Base-by-base conservation (phyloP, 257 asterid genomes). In the Cruciata laevipes region DNA sequence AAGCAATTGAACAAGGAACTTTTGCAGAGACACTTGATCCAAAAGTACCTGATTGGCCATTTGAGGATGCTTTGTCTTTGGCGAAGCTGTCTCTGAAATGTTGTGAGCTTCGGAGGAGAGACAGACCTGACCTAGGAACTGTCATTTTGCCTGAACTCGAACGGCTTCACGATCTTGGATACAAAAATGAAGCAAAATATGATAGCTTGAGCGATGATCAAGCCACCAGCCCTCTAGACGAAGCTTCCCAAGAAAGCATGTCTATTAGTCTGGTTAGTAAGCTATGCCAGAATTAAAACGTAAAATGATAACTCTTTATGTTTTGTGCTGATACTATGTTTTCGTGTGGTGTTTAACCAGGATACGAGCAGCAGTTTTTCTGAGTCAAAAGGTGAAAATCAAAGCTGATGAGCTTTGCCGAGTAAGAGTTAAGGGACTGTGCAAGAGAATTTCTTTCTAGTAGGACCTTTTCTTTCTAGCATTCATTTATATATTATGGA, bases 41-140 rank as follows among this genome's bases (percentile, higher is more conserved):
- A 52, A 73, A 76, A 10, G 92, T 93, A 63, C 44, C 68, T 1
- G 95, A 88, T 68, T 93, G 97, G 95, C 97, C 99, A 10, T 75
- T 86, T 30, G 87, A 86, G 78, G 97, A 85, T 72, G 84, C 95
- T 37, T 42, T 85, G 16, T 69, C 86, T n/a, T 76, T 81, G 24
- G 97, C 99, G 5, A 83, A 82, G 71, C 35, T 90, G 71, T 88
- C 95, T 51, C 67, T 94, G 44, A 66, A 77, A 71, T 93, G 99
- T 76, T 84, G 95, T 61, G 95, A 94, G 73, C 79, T 94, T 78
- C 86, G 96, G 86, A 83, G 80, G 80, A 88, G 72, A 76, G 97
- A 90, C 71, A 75, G 99, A 37, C 99, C 96, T 0, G 89, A 94
- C 80, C 95, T 94, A 37, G 89, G 86, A 71, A 71, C 80, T 0